Evolutionary conservation across 2,329 filamentous ascomycete species (phyloP), one percentile per base, ranked within the genome.

Genomic region (Clonostachys sp.): DNA sequence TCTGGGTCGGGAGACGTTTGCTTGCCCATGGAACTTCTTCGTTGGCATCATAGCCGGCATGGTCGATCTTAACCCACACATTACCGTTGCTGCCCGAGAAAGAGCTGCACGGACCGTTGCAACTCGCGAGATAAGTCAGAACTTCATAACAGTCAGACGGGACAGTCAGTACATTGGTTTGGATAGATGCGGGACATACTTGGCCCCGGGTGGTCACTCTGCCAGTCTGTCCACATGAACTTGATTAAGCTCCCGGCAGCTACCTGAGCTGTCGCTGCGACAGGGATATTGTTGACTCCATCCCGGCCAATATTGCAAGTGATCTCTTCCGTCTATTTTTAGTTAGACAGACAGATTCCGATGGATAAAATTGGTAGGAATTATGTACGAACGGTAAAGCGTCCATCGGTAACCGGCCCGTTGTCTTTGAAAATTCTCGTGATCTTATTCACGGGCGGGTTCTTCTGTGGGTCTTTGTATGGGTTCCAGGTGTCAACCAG

Each of bases 1-100:
- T 51, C 73, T 59, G 56, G 48, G 61, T 56, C 57, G 74, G 73
- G 52, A 78, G 60, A 9, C 71, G 56, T 51, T 57, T 57, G 34
- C 62, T 55, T 17, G 58, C 56, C 64, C 64, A 67, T 12, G 55
- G 53, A 40, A 43, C 45, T 49, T 52, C 10, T 48, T 61, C 65
- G 50, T 61, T 67, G 51, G 66, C 59, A 55, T 76, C 63, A 49
- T 80, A 70, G 55, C 80, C 81, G 36, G 61, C 68, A 51, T 73
- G 72, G 45, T 75, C 73, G 51, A 85, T 82, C 74, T 86, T 86
- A 73, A 82, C 78, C 65, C 76, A 84, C 47, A 56, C 51, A 42
- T 56, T 46, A 36, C 55, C 56, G 7, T 47, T 56, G 44, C 47
- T 51, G 44, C 54, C 55, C 6, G 46, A 43, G 38, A 56, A 56